Percentiles rank a stretch among this genome's conserved stretches.
These are phyloP conservation scores for Venturia nashicola DNA, from an alignment of 2,329 filamentous ascomycete genomes.

Conservation along the genomic window DNA sequence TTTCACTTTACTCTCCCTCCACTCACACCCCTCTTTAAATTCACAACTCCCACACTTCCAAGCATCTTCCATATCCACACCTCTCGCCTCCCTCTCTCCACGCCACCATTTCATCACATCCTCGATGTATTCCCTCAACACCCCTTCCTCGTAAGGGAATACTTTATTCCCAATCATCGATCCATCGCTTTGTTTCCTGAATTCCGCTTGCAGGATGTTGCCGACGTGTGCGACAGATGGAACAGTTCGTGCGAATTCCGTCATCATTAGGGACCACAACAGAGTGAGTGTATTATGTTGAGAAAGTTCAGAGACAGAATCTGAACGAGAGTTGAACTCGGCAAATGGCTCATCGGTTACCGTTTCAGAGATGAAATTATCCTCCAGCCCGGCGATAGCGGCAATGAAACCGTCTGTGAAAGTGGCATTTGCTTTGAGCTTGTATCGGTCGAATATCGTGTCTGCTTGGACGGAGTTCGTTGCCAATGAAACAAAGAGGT, in stretches of 20 bases:
- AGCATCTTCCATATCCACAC: constrained; percentile 72
- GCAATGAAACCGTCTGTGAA: constrained; percentile 75
- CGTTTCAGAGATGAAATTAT: constrained; percentile 41
- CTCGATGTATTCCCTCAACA: constrained; percentile 53
- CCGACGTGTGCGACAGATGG: constrained; percentile 29
- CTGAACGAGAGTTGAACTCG: constrained; percentile 15
- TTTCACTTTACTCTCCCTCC: constrained; percentile 59
- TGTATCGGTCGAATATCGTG: constrained; percentile 58
- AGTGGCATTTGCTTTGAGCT: constrained; percentile 47
- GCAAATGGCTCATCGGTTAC: constrained; percentile 18
- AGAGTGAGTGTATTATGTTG: constrained; percentile 45
- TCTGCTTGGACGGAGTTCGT: constrained; percentile 57
- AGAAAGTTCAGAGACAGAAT: constrained; percentile 36
- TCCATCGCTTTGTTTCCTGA: constrained; percentile 33
- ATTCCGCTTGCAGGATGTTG: constrained; percentile 43
- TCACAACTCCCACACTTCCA: constrained; percentile 83
- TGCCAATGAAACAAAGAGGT: constrained; percentile 66
- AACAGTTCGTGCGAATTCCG: constrained; percentile 35
- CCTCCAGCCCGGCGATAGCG: constrained; percentile 57
- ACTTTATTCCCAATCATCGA: constrained; percentile 44
- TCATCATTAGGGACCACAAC: constrained; percentile 52
- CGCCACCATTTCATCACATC: constrained; percentile 80
- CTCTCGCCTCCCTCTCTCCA: constrained; percentile 57
- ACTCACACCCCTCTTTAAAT: constrained; percentile 66
- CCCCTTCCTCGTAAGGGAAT: constrained; percentile 53